Conservation (phyloP, 441 rosid species). For the California macrophylla region DNA sequence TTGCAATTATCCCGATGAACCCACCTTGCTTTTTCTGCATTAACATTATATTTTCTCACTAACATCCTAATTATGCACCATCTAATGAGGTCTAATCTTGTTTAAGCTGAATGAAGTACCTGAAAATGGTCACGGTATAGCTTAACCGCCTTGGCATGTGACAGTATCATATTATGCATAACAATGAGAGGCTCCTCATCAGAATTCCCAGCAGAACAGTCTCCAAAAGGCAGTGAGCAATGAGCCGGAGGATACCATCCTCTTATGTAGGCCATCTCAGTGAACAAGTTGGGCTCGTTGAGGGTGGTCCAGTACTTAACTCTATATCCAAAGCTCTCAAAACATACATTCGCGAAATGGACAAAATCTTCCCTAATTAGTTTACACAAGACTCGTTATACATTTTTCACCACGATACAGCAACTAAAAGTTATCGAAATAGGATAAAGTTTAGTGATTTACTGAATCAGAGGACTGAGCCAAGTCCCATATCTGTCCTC, state of each 20-base stretch:
- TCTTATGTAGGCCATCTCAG: slow-evolving; percentile 27
- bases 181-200: slow-evolving; percentile 30
- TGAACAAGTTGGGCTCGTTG: slow-evolving; percentile 35
- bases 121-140: slow-evolving; percentile 28
- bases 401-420: background rate
- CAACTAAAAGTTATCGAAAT: background rate
- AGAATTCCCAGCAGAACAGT: slow-evolving; percentile 40
- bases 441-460: background rate
- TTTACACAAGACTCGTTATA: background rate
- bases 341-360: slow-evolving; percentile 35
- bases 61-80: background rate
- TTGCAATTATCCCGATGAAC: slow-evolving; percentile 24
- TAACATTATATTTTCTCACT: background rate
- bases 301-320: slow-evolving; percentile 40
- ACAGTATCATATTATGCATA: slow-evolving; percentile 33
- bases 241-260: slow-evolving; percentile 36
- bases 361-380: slow-evolving; percentile 38
- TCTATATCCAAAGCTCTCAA: slow-evolving; percentile 37
- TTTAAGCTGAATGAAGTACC: slow-evolving; percentile 17
- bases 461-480: slow-evolving; percentile 42
- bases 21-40: slow-evolving; percentile 37
- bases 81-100: background rate
- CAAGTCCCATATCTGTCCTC: slow-evolving; percentile 42
- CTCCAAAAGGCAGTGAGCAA: slow-evolving; percentile 38
- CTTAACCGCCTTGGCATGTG: slow-evolving; percentile 41